Conservation (phyloP, 192 early-diverging fungal species). For the Dimargaris xerosporica region DNA sequence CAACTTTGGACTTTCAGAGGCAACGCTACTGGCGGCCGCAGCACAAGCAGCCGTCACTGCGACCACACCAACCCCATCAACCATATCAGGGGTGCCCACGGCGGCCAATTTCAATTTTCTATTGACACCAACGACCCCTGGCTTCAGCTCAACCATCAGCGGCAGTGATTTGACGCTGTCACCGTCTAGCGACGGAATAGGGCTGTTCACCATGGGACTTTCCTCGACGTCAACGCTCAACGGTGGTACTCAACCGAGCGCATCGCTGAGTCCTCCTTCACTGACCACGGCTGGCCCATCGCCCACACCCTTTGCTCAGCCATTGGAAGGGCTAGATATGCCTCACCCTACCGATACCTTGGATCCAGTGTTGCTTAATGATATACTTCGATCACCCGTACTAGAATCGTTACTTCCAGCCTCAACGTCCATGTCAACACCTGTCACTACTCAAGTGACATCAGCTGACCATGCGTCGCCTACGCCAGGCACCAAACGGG, state of each 20-base stretch:
- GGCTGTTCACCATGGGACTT: neutral
- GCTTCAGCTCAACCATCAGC: neutral
- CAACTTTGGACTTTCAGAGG: neutral
- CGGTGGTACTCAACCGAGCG: neutral
- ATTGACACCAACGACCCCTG: constrained; percentile 9
- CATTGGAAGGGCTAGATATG: neutral
- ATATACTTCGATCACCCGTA: neutral
- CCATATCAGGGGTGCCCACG: neutral
- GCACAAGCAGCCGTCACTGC: neutral
- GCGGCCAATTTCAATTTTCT: constrained; percentile 3
- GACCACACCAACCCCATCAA: neutral
- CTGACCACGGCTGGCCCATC: neutral
- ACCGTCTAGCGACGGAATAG: neutral
- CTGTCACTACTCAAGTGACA: neutral
- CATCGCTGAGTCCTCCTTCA: neutral
- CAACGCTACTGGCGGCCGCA: neutral
- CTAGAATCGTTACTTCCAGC: neutral
- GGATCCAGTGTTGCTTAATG: neutral
- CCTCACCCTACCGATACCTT: neutral
- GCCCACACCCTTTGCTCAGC: neutral
- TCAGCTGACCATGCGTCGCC: neutral
- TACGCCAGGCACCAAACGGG: neutral
- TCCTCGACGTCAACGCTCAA: neutral
- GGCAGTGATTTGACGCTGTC: neutral
- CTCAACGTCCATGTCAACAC: neutral